Evolutionary conservation across 805 yeast genomes (phyloP).

Genomic region (Myxozyma mucilagina): DNA sequence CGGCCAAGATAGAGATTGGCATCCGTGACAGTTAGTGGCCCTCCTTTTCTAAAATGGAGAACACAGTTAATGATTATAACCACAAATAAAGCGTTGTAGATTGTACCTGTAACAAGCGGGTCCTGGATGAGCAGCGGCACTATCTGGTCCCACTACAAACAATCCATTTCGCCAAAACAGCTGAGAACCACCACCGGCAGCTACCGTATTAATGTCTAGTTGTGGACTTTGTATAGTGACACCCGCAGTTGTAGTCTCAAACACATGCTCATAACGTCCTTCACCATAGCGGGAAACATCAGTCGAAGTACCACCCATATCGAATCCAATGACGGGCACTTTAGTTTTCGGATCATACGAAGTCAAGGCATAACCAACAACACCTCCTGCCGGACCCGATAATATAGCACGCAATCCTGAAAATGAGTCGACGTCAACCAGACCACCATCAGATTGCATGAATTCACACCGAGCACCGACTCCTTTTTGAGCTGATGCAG

Average conservation of each 20-base stretch:
- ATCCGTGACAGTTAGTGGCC: constrained; percentile 82
- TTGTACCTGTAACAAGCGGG: constrained; percentile 68
- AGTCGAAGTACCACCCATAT: constrained; percentile 91
- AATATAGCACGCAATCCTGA: constrained; percentile 86
- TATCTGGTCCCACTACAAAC: constrained; percentile 81
- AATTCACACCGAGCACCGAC: constrained; percentile 59
- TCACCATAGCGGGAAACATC: constrained; percentile 74
- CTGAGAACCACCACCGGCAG: constrained; percentile 82
- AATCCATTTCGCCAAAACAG: constrained; percentile 67
- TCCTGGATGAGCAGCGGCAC: constrained; percentile 87
- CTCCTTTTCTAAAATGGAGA: constrained; percentile 57
- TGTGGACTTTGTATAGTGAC: constrained; percentile 84
- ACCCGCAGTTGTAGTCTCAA: constrained; percentile 82
- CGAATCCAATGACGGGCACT: constrained; percentile 75
- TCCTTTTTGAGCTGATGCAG: constrained; percentile 32
- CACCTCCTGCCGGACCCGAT: constrained; percentile 98
- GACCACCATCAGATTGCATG: constrained; percentile 97
- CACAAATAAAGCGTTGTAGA: not conserved
- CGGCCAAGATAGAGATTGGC: constrained; percentile 76
- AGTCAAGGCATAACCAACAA: constrained; percentile 87
- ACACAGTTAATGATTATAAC: not conserved
- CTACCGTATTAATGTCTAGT: constrained; percentile 75
- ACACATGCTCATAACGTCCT: constrained; percentile 73
- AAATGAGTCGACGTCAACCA: constrained; percentile 78
- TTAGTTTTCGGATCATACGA: constrained; percentile 59